Evolutionary conservation across 2,329 filamentous ascomycete genomes (phyloP), one percentile per base, ranked within the genome.

Genomic region (Cytospora piceae): DNA sequence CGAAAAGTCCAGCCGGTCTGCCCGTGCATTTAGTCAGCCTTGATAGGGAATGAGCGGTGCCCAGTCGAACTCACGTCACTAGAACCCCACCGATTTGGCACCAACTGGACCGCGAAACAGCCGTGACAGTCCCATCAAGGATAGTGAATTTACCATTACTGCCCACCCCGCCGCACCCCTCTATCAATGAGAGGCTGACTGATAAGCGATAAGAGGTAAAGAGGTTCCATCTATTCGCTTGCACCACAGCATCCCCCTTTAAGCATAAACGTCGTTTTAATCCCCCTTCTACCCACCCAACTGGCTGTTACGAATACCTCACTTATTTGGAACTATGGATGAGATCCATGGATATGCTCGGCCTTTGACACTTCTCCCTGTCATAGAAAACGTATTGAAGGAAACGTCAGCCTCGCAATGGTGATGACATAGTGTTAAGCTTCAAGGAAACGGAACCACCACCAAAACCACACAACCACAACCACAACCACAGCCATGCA

Each of bases 1-100:
- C 71, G 69, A 69, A 71, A 71, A 68, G 63, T 71, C 71, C 70
- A 71, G 60, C 57, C 27, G 27, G 27, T 29, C 27, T 29, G 27
- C 27, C 20, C 24, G 17, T 7, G 34, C 14, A 24, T 51, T 67
- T 65, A 67, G 66, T 65, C 66, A 67, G 62, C 63, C 32, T 20
- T 60, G 11, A 34, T 4, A 31, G n/a, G 4, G 3, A 46, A 11
- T 60, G 11, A 51, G 1, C n/a, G n/a, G 4, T 3, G 31, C 4
- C 24, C 14, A 39, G 17, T 39, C 49, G n/a, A 20, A 2, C 29
- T 49, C 46, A 31, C 34, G 34, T 37, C 34, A 37, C 34, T 37
- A 9, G 9, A 14, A 12, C 3, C 34, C 34, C 34, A 14, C 34
- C 34, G 3, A 14, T 37, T 29, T 29, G 27, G 27, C 27, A 29